Evolutionary conservation across 345 rosid species (phyloP).

Genomic region (Aurinia saxatilis): DNA sequence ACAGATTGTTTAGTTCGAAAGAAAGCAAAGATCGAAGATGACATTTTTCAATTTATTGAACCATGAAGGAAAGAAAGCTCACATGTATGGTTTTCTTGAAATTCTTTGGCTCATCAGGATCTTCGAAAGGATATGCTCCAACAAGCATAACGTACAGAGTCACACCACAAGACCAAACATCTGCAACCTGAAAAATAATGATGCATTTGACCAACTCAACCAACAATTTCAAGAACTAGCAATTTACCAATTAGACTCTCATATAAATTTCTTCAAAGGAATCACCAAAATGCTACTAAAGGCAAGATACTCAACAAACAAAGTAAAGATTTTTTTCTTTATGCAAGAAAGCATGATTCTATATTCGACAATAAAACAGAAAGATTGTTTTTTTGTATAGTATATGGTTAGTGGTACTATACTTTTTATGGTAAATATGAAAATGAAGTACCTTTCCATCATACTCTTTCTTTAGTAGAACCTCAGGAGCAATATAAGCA

Average conservation of each 20-base stretch:
- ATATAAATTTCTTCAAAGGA: not conserved
- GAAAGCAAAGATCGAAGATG: not conserved
- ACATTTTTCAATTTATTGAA: not conserved
- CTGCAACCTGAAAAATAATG: conserved; percentile 62
- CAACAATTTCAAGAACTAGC: not conserved
- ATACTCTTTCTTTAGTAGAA: conserved; percentile 89
- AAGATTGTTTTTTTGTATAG: not conserved
- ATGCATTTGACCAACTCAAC: not conserved
- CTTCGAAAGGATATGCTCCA: conserved; percentile 99
- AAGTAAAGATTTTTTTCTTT: not conserved
- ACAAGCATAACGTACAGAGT: conserved; percentile 95
- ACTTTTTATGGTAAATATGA: not conserved
- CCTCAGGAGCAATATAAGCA: conserved; percentile 99
- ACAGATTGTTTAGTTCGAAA: conserved; percentile 5
- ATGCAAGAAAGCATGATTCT: not conserved
- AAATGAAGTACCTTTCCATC: conserved; percentile 79
- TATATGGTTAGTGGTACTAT: not conserved
- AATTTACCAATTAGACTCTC: not conserved
- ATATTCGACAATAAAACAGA: not conserved
- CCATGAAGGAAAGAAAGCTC: not conserved
- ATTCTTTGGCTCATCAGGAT: conserved; percentile 94
- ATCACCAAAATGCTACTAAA: not conserved
- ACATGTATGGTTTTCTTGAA: conserved; percentile 90
- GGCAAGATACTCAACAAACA: not conserved
- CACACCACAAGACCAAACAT: conserved; percentile 99